These are phyloP conservation scores for Stromatinia cepivora DNA, from an alignment of 2,329 filamentous ascomycete species.

Conservation along the genomic window DNA sequence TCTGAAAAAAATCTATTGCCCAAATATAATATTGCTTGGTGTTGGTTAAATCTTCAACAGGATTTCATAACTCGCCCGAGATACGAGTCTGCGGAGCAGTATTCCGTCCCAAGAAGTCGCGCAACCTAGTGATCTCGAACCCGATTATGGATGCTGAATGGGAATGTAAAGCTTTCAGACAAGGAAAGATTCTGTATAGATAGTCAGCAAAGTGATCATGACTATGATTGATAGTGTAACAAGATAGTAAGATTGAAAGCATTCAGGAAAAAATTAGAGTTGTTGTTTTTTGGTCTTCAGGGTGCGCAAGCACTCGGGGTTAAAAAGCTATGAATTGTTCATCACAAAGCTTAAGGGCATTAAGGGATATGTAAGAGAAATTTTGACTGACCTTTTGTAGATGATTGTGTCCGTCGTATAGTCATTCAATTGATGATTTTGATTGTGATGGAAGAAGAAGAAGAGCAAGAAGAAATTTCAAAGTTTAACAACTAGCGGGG, in stretches of 20 bases:
- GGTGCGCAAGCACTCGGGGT: conserved; percentile 41
- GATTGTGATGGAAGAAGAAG: neutral
- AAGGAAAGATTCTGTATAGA: conserved; percentile 46
- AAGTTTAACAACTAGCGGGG: neutral
- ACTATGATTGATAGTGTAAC: conserved; percentile 48
- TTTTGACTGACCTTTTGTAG: conserved; percentile 33
- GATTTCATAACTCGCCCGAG: neutral
- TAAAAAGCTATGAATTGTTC: conserved; percentile 45
- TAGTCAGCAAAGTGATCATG: conserved; percentile 52
- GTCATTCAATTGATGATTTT: neutral
- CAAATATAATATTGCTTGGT: neutral
- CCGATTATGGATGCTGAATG: neutral
- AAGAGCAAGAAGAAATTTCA: neutral
- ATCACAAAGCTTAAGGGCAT: conserved; percentile 38
- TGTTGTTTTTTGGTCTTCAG: conserved; percentile 45
- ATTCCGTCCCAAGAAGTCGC: neutral
- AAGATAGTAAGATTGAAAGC: conserved; percentile 31
- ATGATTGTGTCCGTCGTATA: neutral
- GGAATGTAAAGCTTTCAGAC: neutral
- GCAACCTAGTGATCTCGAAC: neutral
- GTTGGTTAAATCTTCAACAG: neutral
- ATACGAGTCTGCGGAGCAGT: neutral
- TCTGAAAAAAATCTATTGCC: neutral
- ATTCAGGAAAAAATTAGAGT: conserved; percentile 47
- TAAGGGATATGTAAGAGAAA: conserved; percentile 21